Base-by-base conservation (phyloP, 345 rosid genomes). In the Kandelia obovata region DNA sequence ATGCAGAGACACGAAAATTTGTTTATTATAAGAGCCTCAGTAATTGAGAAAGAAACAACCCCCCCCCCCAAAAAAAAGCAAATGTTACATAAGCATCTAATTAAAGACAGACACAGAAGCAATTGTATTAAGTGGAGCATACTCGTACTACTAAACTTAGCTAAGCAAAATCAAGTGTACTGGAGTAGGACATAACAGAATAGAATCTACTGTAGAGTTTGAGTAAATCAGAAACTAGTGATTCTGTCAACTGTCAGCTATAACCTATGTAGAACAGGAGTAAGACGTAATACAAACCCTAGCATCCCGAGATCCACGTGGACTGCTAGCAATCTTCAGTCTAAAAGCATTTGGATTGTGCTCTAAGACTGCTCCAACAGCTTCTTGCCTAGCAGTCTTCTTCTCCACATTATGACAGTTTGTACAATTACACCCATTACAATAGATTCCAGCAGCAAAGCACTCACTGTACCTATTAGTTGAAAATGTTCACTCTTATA, bases 401-500 rank as follows among this genome's bases (percentile, higher is more conserved):
- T 88, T 76, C 63, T 85, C 96, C 70, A 74, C 80, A 80, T 93
- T 91, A 13, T 78, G 82, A 71, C 98, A 93, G 71, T 86, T 85
- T 67, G 69, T 6, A 75, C 98, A 93, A 61, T 93, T 86, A 80
- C 98, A 89, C 62, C 92, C 97, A 34, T 88, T 84, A 60, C 94
- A 91, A 71, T 85, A 76, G 47, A 80, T 72, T 46, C 97, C 94
- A 20, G 89, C 78, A 51, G 96, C 85, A 82, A 91, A 93, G 84
- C 97, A 93, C 75, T 91, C 96, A 43, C 98, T 91, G 72, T 91
- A 91, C 90, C 98, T 93, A 49, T 71, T 25, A 77, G 39, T 57
- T 32, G 26, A 32, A 30, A 69, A 67, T n/a, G 55, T 21, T 32
- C 65, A 21, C 25, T 43, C 28, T 30, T 25, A 25, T 25, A 25